Percentiles rank a stretch among this genome's conserved stretches.
Conservation (phyloP, 805 yeast species). For the Lachancea sp. region DNA sequence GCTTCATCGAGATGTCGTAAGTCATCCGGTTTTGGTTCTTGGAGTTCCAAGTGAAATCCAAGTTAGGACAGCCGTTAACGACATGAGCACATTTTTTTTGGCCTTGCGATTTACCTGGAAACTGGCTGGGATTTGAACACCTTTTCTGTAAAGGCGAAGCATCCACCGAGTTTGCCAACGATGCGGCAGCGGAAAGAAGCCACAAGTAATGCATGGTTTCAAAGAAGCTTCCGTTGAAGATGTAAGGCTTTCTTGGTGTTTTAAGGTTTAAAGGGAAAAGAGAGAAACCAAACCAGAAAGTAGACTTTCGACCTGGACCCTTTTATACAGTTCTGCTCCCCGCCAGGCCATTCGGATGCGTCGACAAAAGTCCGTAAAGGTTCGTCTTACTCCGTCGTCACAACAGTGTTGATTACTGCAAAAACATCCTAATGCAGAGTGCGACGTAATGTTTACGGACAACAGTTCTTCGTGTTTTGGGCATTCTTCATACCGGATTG, state of each 20-base stretch:
- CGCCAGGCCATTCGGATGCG: too few relatives aligned
- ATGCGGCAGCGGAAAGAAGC: conserved; percentile 5
- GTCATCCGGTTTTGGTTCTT: conserved; percentile 10
- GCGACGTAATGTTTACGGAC: too few relatives aligned
- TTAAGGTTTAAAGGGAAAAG: neutral
- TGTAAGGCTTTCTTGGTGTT: neutral
- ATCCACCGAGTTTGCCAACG: conserved; percentile 1
- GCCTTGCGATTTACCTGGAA: neutral
- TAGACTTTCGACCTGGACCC: neutral
- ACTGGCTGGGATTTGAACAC: conserved; percentile 3
- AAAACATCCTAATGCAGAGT: too few relatives aligned
- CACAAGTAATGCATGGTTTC: conserved; percentile 2
- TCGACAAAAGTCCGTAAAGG: too few relatives aligned
- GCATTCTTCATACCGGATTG: neutral
- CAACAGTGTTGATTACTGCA: too few relatives aligned
- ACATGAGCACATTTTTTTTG: neutral
- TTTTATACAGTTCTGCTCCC: neutral
- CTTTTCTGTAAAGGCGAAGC: conserved; percentile 6
- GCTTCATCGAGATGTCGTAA: conserved; percentile 12
- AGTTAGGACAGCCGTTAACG: conserved; percentile 13
- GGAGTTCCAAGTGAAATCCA: conserved; percentile 14
- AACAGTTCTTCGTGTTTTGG: neutral
- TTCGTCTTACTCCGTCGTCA: too few relatives aligned
- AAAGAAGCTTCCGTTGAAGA: neutral
- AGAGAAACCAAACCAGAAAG: neutral